A percentile compares a stretch with the other conserved stretches of the same genome.
Conservation (phyloP, 106 monocot species). For the Dendrobium catenatum region DNA sequence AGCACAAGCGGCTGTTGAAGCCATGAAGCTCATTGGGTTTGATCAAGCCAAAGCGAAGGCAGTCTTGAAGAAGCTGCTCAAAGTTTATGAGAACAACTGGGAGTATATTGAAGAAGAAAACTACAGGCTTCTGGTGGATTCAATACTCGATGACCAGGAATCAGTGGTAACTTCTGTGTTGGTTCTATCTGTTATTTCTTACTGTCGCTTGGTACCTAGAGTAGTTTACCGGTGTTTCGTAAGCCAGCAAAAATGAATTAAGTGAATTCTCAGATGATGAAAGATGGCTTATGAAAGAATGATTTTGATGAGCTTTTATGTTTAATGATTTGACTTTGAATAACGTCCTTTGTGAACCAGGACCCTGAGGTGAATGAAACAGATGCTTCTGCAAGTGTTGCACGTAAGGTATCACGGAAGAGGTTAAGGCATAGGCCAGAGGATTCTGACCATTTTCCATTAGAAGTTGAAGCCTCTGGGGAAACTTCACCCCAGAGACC, state of each 20-base stretch:
- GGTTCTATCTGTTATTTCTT: not conserved
- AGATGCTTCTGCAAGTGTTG: slow-evolving; percentile 6
- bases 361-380: not conserved
- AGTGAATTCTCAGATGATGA: not conserved
- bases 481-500: slow-evolving; percentile 4
- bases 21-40: slow-evolving; percentile 54
- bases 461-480: not conserved
- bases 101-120: slow-evolving; percentile 65
- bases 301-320: not conserved
- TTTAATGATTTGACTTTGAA: not conserved
- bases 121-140: slow-evolving; percentile 54
- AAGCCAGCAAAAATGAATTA: not conserved
- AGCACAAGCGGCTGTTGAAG: slow-evolving; percentile 28
- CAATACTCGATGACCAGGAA: slow-evolving; percentile 35
- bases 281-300: not conserved
- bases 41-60: slow-evolving; percentile 18
- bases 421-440: slow-evolving; percentile 13
- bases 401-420: slow-evolving; percentile 12
- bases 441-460: slow-evolving; percentile 3
- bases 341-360: slow-evolving; percentile 1
- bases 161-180: slow-evolving; percentile 7
- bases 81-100: slow-evolving; percentile 53
- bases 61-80: slow-evolving; percentile 38
- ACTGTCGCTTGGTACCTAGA: not conserved
- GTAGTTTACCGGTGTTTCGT: not conserved